Evolutionary conservation across 352 stramenopile species (phyloP).

Genomic region (Globisporangium cystogenes): DNA sequence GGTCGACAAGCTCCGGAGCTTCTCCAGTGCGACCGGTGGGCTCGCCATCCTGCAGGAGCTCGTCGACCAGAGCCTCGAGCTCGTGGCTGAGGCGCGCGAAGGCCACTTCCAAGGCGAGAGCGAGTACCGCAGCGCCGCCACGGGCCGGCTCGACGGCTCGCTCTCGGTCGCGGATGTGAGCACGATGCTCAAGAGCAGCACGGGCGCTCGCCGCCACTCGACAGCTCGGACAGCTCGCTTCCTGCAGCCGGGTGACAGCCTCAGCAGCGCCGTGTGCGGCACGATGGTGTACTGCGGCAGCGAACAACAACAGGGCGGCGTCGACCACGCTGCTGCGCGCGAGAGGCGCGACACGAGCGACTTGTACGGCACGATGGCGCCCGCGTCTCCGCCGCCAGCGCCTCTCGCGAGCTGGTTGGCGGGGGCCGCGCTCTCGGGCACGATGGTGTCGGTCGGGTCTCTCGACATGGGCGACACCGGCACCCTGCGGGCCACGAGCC

Average conservation of each 20-base stretch:
- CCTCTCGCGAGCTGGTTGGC: conserved; percentile 5
- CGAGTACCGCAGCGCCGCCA: conserved; percentile 42
- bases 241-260: not conserved
- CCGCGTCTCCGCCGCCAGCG: conserved; percentile 13
- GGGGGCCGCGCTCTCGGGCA: conserved; percentile 1
- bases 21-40: conserved; percentile 21
- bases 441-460: conserved; percentile 7
- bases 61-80: conserved; percentile 63
- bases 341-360: conserved; percentile 41
- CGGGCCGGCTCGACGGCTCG: conserved; percentile 48
- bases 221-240: conserved; percentile 5
- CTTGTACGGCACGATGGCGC: conserved; percentile 60
- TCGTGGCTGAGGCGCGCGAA: conserved; percentile 51
- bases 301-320: not conserved
- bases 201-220: conserved; percentile 16
- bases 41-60: conserved; percentile 63
- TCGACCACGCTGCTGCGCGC: conserved; percentile 10
- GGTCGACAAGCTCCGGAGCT: conserved; percentile 36
- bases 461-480: conserved; percentile 5
- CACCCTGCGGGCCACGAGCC: conserved; percentile 4
- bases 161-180: conserved; percentile 58
- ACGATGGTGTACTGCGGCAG: conserved; percentile 49
- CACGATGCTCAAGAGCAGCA: conserved; percentile 48
- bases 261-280: conserved; percentile 16
- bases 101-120: conserved; percentile 41